Conservation (phyloP, 176 grass and related monocot species). For the Poa annua region DNA sequence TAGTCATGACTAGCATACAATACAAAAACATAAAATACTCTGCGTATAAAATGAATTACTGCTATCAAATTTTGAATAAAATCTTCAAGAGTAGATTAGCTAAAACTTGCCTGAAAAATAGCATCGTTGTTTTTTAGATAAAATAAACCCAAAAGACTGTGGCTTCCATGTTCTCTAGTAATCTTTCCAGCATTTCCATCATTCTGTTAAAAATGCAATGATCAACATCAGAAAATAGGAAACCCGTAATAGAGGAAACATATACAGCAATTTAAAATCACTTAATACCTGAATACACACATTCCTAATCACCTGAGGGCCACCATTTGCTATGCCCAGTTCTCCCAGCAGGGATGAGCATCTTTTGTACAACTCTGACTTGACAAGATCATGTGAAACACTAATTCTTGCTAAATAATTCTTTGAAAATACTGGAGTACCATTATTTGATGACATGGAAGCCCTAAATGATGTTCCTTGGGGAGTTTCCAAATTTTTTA, state of each 20-base stretch:
- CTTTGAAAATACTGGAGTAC: slow-evolving; percentile 53
- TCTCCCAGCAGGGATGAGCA: slow-evolving; percentile 63
- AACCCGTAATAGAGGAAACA: slow-evolving; percentile 31
- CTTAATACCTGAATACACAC: slow-evolving; percentile 45
- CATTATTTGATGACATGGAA: slow-evolving; percentile 48
- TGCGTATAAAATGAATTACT: slow-evolving; percentile 8
- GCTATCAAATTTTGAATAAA: slow-evolving; percentile 3
- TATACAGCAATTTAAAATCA: slow-evolving; percentile 8
- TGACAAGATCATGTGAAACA: slow-evolving; percentile 71
- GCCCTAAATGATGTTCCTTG: slow-evolving; percentile 26
- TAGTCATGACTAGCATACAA: slow-evolving; percentile 1
- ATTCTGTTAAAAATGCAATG: slow-evolving; percentile 49
- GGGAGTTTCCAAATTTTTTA: slow-evolving; percentile 32
- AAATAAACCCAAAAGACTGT: slow-evolving; percentile 60
- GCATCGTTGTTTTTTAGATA: slow-evolving; percentile 52
- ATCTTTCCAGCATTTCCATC: slow-evolving; percentile 34
- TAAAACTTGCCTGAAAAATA: slow-evolving; percentile 69
- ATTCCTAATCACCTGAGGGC: slow-evolving; percentile 40
- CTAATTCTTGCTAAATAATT: slow-evolving; percentile 67
- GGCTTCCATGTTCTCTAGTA: slow-evolving; percentile 52
- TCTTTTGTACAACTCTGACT: slow-evolving; percentile 68
- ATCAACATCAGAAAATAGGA: slow-evolving; percentile 33
- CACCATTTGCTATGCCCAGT: slow-evolving; percentile 42
- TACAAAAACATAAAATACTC: background rate
- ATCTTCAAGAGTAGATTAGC: slow-evolving; percentile 29